Base-by-base conservation (phyloP, 306 rosid genomes). In the Citrullus amarus region DNA sequence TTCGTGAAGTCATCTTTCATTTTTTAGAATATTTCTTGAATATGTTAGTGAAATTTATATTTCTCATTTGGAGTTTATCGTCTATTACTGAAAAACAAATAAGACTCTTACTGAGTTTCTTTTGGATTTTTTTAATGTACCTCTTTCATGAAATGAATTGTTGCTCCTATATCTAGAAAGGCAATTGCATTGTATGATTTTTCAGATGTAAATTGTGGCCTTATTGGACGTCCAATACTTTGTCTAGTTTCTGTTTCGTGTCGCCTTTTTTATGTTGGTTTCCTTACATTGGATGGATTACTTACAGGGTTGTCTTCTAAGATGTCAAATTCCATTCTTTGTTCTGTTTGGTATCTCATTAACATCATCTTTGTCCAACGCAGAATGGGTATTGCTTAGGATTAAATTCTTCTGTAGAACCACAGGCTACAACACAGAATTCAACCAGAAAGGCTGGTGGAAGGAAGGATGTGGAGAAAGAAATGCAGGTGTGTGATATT, bases 371-470 rank as follows among this genome's bases (percentile, higher is more conserved):
- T 43, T 75, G 88, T 80, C 67, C 11, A 18, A 66, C 68, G 82
- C 84, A 94, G 97, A 87, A 88, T 71, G 89, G 89, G 36, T 84
- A 85, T 70, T 84, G 89, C 89, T 83, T 89, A 73, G 98, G 97
- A 87, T 67, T 82, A 81, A 84, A 80, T 86, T 84, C 90, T 81
- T 84, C 91, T 63, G 60, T 76, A 15, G 97, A 89, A 68, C 83
- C 88, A 48, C 87, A 85, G 77, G 80, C 75, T n/a, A 85, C 79
- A 12, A 73, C 91, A 58, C 92, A 92, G 70, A 95, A 89, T 70
- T 88, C 97, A 30, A 60, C 98, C 46, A 89, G 97, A 85, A 95
- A 91, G 76, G 97, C 97, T 9, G 98, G 97, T 63, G 98, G 97
- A 75, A 91, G 96, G 82, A 92, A 85, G 89, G 96, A 87, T 48